These are phyloP conservation scores for Pinus tabuliformis DNA, from an alignment of 75 land plant species.

Conservation along the genomic window DNA sequence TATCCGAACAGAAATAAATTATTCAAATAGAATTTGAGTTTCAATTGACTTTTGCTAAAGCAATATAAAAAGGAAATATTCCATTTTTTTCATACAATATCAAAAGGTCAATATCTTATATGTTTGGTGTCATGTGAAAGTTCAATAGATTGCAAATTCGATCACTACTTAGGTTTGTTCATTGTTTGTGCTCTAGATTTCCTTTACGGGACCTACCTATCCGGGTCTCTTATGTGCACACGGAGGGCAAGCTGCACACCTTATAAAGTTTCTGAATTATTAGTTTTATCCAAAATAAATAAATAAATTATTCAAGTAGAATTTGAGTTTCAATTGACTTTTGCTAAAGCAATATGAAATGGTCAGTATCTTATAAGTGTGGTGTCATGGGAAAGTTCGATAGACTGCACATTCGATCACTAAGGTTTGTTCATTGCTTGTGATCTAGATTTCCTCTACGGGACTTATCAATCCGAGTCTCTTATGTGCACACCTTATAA, in stretches of 20 bases:
- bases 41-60: no score
- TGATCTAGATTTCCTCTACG: slow-evolving; percentile 52
- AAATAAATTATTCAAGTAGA: no score
- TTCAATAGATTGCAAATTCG: background rate
- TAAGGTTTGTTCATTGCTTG: background rate
- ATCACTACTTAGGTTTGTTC: background rate
- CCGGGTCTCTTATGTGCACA: slow-evolving; percentile 61
- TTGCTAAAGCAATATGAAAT: no score
- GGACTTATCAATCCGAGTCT: slow-evolving; percentile 44
- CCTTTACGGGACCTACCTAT: slow-evolving; percentile 43
- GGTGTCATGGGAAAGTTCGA: background rate
- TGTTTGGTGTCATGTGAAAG: no score
- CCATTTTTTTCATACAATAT: no score
- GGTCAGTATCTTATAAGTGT: no score
- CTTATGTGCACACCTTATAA: slow-evolving; percentile 48
- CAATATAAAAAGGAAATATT: no score
- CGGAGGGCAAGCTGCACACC: slow-evolving; percentile 77
- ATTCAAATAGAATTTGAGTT: no score
- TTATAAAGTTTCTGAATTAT: slow-evolving; percentile 30
- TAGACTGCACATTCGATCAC: background rate
- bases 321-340: no score
- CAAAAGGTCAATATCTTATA: no score
- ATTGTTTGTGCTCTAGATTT: slow-evolving; percentile 29
- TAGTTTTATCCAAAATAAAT: no score
- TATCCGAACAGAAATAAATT: no score